Base-by-base conservation (phyloP, 306 rosid genomes). In the Cicer bijugum region DNA sequence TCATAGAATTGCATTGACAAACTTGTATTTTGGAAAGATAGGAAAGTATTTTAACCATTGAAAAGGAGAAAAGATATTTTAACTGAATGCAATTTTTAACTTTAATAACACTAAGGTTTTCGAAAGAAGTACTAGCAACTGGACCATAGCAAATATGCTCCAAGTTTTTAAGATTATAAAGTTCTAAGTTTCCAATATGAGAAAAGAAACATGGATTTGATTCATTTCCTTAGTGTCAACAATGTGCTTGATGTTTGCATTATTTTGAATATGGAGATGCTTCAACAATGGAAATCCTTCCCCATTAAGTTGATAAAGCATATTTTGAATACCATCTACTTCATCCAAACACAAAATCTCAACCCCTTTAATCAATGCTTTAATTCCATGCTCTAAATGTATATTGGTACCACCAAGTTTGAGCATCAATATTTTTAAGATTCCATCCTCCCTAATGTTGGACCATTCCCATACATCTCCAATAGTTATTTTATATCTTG, bases 401-500 rank as follows among this genome's bases (percentile, higher is more conserved):
- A 56, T 19, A 7, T 20, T 23, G 28, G 3, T 56, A 12, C 7
- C 3, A 56, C 7, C 45, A 6, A 56, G 12, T 56, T 56, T 56
- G 38, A 56, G 62, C 62, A 19, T 56, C 37, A 56, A 9, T 20
- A 14, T 20, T 56, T 2, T 56, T 12, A 20, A 56, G 14, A 12
- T 19, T 56, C 6, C 62, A 56, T 20, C n/a, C 6, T 56, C 17
- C 2, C 2, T 0, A 0, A 66, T 44, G 39, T 43, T 17, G 6
- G 40, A 44, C 71, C 71, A 66, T 20, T 66, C 55, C 71, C 71
- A 66, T 10, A 66, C 55, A 66, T 66, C 37, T 40, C 69, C 69
- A 9, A 64, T 40, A 10, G 35, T 52, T 42, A 64, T 64, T 42
- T 42, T 64, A 20, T 44, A 66, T 10, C 4, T 17, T 44, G 6